A percentile compares a stretch with the other conserved stretches of the same genome.
These are phyloP conservation scores for Phialophora macrospora DNA, from an alignment of 2,329 filamentous ascomycete genomes.

Conservation along the genomic window DNA sequence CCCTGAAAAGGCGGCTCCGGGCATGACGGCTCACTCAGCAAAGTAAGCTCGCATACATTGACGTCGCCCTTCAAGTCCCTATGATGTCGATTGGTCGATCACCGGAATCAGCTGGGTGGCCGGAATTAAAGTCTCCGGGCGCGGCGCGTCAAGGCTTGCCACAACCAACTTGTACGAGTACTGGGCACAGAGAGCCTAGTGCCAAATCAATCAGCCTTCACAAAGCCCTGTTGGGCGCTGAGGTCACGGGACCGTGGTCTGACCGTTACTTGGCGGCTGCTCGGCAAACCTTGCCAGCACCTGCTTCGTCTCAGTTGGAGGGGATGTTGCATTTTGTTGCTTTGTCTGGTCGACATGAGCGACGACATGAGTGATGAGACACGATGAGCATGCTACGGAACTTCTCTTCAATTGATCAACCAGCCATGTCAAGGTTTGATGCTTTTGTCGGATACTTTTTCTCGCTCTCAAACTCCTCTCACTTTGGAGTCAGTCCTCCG, in stretches of 20 bases:
- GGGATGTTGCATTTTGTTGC: not conserved
- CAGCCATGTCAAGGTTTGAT: not conserved
- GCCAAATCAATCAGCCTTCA: not conserved
- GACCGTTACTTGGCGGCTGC: not conserved
- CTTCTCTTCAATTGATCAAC: not conserved
- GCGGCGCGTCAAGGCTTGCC: not conserved
- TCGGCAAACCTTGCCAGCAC: not conserved
- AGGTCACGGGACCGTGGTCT: not conserved
- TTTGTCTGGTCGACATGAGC: not conserved
- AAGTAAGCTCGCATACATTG: conserved; percentile 16
- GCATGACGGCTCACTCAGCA: conserved; percentile 19
- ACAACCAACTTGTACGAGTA: not conserved
- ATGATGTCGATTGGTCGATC: conserved; percentile 10
- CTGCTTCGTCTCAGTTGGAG: not conserved
- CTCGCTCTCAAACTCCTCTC: not conserved
- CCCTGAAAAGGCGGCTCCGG: conserved; percentile 11
- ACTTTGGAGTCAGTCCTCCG: not conserved
- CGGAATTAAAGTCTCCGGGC: conserved; percentile 16
- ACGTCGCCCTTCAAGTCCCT: conserved; percentile 13
- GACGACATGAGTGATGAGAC: not conserved
- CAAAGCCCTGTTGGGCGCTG: not conserved
- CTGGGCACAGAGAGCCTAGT: not conserved
- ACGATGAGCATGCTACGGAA: not conserved
- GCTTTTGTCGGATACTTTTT: not conserved
- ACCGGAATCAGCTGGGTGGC: conserved; percentile 4